These are phyloP conservation scores for Chimonanthus praecox DNA, from an alignment of 164 flowering plant species.

Conservation along the genomic window DNA sequence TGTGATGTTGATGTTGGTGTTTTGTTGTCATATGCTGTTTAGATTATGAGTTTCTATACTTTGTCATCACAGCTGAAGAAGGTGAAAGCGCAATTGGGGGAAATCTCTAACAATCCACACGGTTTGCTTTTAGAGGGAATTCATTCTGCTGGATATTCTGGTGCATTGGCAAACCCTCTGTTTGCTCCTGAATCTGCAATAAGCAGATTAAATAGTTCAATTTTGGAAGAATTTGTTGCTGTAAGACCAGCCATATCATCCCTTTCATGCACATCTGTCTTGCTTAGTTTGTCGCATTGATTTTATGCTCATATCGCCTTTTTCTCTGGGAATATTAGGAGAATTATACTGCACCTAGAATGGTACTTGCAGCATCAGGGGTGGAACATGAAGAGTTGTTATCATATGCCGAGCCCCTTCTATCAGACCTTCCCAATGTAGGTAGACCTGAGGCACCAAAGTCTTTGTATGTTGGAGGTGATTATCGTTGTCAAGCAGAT, in stretches of 20 bases:
- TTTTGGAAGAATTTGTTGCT: constrained; percentile 75
- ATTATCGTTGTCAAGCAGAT: constrained; percentile 65
- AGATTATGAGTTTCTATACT: constrained; percentile 6
- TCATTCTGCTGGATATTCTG: constrained; percentile 78
- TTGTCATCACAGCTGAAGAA: constrained; percentile 49
- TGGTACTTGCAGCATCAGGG: constrained; percentile 92
- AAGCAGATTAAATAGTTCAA: constrained; percentile 41
- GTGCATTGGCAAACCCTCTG: constrained; percentile 73
- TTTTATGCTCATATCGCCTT: background rate
- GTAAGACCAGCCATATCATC: constrained; percentile 27
- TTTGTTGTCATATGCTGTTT: background rate
- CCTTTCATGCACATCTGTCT: constrained; percentile 12
- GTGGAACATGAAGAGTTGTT: constrained; percentile 78
- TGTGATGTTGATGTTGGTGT: constrained; percentile 1
- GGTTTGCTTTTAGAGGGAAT: constrained; percentile 77
- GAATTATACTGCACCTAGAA: constrained; percentile 79
- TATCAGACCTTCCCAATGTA: constrained; percentile 69
- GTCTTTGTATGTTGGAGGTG: constrained; percentile 79
- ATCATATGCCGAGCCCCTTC: constrained; percentile 73
- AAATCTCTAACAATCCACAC: constrained; percentile 62
- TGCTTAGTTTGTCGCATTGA: background rate
- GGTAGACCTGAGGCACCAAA: constrained; percentile 41
- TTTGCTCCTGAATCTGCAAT: constrained; percentile 70
- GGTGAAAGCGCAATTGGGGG: constrained; percentile 60
- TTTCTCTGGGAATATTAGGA: constrained; percentile 37